phyloP scores from a whole-genome alignment of 495 filamentous ascomycete species.

The Aspergillus mulundensis region DNA sequence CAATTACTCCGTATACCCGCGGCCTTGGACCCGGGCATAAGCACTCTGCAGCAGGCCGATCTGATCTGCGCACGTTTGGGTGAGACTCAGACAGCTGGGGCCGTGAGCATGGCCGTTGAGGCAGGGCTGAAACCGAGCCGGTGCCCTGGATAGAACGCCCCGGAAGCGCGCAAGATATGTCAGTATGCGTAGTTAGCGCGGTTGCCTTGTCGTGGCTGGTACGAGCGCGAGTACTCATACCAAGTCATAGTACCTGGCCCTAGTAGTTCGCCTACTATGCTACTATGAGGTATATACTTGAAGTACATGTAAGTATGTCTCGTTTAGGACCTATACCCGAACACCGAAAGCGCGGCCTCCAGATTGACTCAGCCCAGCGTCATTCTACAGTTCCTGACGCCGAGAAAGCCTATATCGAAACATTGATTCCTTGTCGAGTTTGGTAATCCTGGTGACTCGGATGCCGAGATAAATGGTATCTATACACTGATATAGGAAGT shows the following conservation, averaged over 20 bases:
- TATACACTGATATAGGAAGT: no score
- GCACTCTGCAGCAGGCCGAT: background rate
- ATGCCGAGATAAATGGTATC: no score
- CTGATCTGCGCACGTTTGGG: background rate
- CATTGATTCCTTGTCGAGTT: no score
- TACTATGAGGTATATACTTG: background rate
- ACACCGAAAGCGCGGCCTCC: background rate
- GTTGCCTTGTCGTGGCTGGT: background rate
- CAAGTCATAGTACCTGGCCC: background rate
- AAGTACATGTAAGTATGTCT: no score
- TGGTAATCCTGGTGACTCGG: no score
- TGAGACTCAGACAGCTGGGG: background rate
- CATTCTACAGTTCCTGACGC: no score
- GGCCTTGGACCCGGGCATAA: background rate
- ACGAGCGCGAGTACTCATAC: background rate
- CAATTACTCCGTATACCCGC: background rate
- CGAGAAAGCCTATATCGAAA: no score
- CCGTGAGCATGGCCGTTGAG: background rate
- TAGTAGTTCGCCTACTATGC: background rate
- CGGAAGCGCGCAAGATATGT: background rate
- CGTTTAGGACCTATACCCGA: background rate
- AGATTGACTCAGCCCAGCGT: background rate
- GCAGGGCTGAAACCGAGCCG: background rate
- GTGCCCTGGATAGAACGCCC: background rate
- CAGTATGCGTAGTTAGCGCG: background rate